These are phyloP conservation scores for Cyclotella baltica DNA, from an alignment of 108 stramenopile species.

Conservation along the genomic window DNA sequence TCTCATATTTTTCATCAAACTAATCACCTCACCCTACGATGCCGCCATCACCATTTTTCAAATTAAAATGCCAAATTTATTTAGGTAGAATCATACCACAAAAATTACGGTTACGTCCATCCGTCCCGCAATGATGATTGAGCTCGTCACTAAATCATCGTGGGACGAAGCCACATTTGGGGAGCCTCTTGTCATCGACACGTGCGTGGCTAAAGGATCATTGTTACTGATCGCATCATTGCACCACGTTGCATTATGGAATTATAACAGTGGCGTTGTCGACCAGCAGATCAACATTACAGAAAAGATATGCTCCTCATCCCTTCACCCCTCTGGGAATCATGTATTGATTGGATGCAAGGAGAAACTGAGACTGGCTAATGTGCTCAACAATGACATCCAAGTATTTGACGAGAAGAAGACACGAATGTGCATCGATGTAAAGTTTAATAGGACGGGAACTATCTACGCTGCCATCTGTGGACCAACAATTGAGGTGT, in stretches of 20 bases:
- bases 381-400: not conserved
- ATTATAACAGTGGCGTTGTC: not conserved
- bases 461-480: not conserved
- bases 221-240: not conserved
- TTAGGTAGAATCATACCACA: too few species aligned
- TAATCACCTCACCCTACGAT: too few species aligned
- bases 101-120: too few species aligned
- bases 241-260: not conserved
- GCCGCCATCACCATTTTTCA: too few species aligned
- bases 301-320: not conserved
- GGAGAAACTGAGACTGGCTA: not conserved
- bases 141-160: not conserved
- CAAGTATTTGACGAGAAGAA: not conserved
- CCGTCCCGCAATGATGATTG: too few species aligned
- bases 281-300: not conserved
- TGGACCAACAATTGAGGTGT: not conserved
- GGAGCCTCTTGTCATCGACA: not conserved
- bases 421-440: not conserved
- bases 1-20: too few species aligned
- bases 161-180: not conserved
- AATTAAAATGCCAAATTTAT: too few species aligned
- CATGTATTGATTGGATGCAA: not conserved
- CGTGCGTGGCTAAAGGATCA: not conserved
- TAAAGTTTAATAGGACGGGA: not conserved
- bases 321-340: not conserved